These are phyloP conservation scores for Ogataea populi-albae DNA, from an alignment of 805 yeast species.

Conservation along the genomic window DNA sequence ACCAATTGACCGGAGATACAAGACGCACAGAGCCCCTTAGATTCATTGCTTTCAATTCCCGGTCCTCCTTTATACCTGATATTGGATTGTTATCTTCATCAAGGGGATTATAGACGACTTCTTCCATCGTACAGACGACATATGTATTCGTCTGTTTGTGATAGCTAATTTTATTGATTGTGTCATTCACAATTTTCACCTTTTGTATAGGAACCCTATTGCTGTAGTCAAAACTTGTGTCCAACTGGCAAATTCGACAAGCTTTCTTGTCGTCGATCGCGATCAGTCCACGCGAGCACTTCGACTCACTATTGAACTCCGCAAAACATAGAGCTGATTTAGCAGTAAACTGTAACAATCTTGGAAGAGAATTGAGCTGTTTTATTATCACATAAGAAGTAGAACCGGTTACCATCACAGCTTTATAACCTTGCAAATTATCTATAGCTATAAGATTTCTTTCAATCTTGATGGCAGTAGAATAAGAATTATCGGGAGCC, in stretches of 20 bases:
- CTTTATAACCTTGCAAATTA: conserved; percentile 54
- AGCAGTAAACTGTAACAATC: conserved; percentile 63
- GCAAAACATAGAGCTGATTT: conserved; percentile 67
- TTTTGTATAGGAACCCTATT: conserved; percentile 58
- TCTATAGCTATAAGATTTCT: conserved; percentile 61
- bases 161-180: conserved; percentile 63
- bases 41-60: conserved; percentile 49
- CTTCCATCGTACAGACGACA: conserved; percentile 57
- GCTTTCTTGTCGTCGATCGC: conserved; percentile 68
- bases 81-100: conserved; percentile 73
- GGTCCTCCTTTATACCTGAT: conserved; percentile 50
- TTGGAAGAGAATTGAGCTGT: conserved; percentile 58
- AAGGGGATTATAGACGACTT: conserved; percentile 57
- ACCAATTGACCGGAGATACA: conserved; percentile 74
- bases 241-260: conserved; percentile 58
- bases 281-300: conserved; percentile 51
- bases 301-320: conserved; percentile 38
- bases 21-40: conserved; percentile 61
- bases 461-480: conserved; percentile 66
- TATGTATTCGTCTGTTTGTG: conserved; percentile 65
- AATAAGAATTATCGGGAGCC: conserved; percentile 76
- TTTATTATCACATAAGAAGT: conserved; percentile 70
- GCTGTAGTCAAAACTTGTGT: conserved; percentile 48
- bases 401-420: conserved; percentile 70
- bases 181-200: conserved; percentile 48